Conservation (phyloP, 1,284 basidiomycete genomes). For the Peniophora sp. region DNA sequence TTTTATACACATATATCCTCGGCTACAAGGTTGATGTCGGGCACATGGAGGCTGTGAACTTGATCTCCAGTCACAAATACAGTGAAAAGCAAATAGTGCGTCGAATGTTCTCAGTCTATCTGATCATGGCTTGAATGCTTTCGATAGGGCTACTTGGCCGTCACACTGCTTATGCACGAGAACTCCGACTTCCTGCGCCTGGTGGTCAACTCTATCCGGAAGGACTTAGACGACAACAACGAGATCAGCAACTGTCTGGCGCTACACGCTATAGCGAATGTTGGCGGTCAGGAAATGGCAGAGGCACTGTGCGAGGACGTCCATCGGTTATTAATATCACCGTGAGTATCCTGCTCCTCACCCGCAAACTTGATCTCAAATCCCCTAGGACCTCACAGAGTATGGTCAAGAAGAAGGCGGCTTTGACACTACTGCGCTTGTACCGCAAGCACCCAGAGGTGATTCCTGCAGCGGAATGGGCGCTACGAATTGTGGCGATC, state of each 20-base stretch:
- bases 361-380: conserved; percentile 4
- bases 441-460: conserved; percentile 96
- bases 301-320: conserved; percentile 92
- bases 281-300: conserved; percentile 97
- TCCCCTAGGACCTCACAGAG: conserved; percentile 75
- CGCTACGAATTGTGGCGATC: conserved; percentile 85
- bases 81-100: conserved; percentile 97
- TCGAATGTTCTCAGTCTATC: background rate
- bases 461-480: conserved; percentile 93
- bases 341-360: conserved; percentile 45
- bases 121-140: conserved; percentile 8
- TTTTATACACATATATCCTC: conserved; percentile 98
- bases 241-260: conserved; percentile 97
- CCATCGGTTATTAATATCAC: conserved; percentile 91
- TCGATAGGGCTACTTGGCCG: conserved; percentile 87
- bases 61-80: conserved; percentile 94
- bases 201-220: conserved; percentile 96
- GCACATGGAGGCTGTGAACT: conserved; percentile 98
- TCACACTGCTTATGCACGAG: conserved; percentile 97
- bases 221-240: conserved; percentile 92
- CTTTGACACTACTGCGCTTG: conserved; percentile 84
- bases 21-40: conserved; percentile 99
- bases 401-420: conserved; percentile 99
- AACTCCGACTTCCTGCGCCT: conserved; percentile 94
- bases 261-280: conserved; percentile 96